Base-by-base conservation (phyloP, 495 filamentous ascomycete genomes). In the Chaetomium fimeti region DNA sequence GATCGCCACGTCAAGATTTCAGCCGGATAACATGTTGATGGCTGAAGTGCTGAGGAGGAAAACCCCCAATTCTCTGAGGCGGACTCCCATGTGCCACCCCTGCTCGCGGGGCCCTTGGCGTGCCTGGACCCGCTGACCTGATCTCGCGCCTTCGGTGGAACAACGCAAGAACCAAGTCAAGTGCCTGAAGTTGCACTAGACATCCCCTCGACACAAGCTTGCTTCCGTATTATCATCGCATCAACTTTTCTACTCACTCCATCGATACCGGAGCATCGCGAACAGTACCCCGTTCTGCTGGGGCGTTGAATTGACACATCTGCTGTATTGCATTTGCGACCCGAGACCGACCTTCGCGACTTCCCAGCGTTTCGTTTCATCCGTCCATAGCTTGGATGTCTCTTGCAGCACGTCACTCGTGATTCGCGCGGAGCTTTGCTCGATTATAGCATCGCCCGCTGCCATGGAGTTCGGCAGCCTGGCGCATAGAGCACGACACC, bases 401-500 rank as follows among this genome's bases (percentile, higher is more conserved):
- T 60, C 36, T 49, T 45, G 59, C 51, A 49, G 57, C 54, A 28
- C 45, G 38, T 51, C 42, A 49, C 40, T 32, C 22, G 63, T 71
- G 64, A 74, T 69, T 61, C 47, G 58, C 47, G 58, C 65, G 54
- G 47, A 47, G 58, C 57, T 25, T 36, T 53, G 8, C 45, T 51
- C 51, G 55, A 32, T 60, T 49, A n/a, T 59, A 48, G 38, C 36
- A 49, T 52, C 25, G 40, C 51, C 57, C 53, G 69, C 69, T 72
- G 72, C 66, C 68, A 75, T 75, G 72, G 72, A 74, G 72, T 58
- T 45, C 60, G 59, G 70, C 64, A 63, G 28, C 62, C 63, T 63
- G 65, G 45, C 65, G 25, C 56, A 71, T 63, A 61, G 63, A 69
- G 60, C 54, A 65, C 67, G 28, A 72, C 62, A 51, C 55, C 45